These are phyloP conservation scores for Lagenidium giganteum DNA, from an alignment of 352 stramenopile genomes.

Conservation along the genomic window DNA sequence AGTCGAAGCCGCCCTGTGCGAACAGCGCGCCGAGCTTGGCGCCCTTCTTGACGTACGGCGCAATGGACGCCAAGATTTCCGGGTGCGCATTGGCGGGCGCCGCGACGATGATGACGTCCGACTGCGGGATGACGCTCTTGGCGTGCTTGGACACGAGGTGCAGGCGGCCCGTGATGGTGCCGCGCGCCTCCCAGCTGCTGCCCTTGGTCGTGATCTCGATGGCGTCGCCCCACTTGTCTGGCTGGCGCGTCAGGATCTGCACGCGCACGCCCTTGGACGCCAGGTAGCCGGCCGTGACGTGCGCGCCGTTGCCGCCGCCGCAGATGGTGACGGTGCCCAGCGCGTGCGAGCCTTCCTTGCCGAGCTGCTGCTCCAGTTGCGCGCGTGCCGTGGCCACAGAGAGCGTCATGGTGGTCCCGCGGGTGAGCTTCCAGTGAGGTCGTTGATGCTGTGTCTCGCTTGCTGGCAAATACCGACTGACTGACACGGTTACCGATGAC, in stretches of 20 bases:
- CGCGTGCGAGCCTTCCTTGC: conserved; percentile 13
- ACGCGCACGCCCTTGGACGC: conserved; percentile 80
- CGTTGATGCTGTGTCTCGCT: too few species aligned
- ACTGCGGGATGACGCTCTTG: conserved; percentile 81
- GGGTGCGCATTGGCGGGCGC: conserved; percentile 86
- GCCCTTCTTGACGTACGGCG: conserved; percentile 83
- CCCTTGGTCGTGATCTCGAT: conserved; percentile 79
- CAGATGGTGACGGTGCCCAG: conserved; percentile 86
- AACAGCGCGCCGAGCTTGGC: conserved; percentile 85
- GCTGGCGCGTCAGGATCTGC: conserved; percentile 78
- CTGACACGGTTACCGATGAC: too few species aligned
- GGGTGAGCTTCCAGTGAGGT: too few species aligned
- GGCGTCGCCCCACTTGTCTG: conserved; percentile 68
- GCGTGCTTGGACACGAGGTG: conserved; percentile 77
- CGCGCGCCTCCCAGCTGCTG: conserved; percentile 83
- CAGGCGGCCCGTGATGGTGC: conserved; percentile 66
- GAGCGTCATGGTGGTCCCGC: conserved; percentile 75
- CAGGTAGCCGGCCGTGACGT: conserved; percentile 87
- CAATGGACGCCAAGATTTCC: conserved; percentile 69
- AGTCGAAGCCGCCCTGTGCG: conserved; percentile 91
- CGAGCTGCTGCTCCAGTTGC: conserved; percentile 51
- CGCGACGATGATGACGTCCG: conserved; percentile 88
- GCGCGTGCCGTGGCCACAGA: conserved; percentile 66
- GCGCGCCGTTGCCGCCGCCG: conserved; percentile 88
- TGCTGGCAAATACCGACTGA: too few species aligned